Percentiles rank a stretch among this genome's conserved stretches.
These are phyloP conservation scores for Tolypocladium pustulatum DNA, from an alignment of 2,329 filamentous ascomycete genomes.

Conservation along the genomic window DNA sequence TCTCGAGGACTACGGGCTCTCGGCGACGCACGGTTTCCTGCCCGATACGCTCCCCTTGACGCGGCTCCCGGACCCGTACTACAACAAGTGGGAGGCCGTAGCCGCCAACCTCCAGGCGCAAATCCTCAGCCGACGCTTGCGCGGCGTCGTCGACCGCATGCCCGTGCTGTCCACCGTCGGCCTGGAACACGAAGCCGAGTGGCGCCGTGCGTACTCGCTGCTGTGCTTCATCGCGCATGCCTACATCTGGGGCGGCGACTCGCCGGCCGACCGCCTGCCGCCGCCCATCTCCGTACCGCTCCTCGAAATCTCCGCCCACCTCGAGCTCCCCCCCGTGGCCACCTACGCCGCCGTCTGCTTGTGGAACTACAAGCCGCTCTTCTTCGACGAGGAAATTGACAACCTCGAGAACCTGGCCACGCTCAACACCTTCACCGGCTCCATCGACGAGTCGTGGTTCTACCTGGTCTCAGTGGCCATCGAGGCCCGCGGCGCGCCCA, in stretches of 20 bases:
- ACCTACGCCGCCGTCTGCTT: constrained; percentile 87
- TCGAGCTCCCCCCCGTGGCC: constrained; percentile 85
- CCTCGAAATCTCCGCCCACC: constrained; percentile 60
- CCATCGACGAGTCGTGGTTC: constrained; percentile 96
- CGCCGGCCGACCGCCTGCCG: constrained; percentile 68
- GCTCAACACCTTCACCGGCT: constrained; percentile 84
- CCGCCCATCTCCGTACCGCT: constrained; percentile 76
- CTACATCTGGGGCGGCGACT: constrained; percentile 92
- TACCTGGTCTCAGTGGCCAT: constrained; percentile 94
- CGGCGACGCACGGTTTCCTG: constrained; percentile 73
- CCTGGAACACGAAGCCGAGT: constrained; percentile 77
- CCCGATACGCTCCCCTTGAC: constrained; percentile 72
- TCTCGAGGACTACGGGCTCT: constrained; percentile 71
- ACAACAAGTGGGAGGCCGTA: constrained; percentile 87
- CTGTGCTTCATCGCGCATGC: constrained; percentile 86
- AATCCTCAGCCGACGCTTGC: constrained; percentile 74
- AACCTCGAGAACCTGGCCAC: constrained; percentile 81
- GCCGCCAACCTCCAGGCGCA: constrained; percentile 77
- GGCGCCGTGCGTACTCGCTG: constrained; percentile 85
- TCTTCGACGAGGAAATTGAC: constrained; percentile 71
- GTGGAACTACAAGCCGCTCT: constrained; percentile 96
- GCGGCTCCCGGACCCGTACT: constrained; percentile 78
- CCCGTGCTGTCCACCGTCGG: constrained; percentile 75
- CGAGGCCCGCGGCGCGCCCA: constrained; percentile 79
- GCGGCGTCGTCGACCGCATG: constrained; percentile 67